Evolutionary conservation across 805 yeast species (phyloP).

Genomic region (Wickerhamomyces chambardii): DNA sequence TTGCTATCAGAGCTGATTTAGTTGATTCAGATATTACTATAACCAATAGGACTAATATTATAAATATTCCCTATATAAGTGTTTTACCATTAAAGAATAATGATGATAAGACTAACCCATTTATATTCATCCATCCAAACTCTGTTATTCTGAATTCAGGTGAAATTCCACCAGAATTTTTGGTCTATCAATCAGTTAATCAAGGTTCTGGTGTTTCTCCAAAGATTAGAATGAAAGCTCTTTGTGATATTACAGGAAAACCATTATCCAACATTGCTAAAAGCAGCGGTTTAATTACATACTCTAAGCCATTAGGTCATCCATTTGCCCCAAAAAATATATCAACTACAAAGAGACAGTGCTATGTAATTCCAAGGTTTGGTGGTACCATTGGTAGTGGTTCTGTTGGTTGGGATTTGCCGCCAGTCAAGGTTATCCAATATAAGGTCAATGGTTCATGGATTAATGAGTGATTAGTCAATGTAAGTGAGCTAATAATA

Average conservation of each 20-base stretch:
- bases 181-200: slow-evolving; percentile 67
- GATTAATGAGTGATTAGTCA: slow-evolving; percentile 32
- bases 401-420: slow-evolving; percentile 87
- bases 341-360: slow-evolving; percentile 62
- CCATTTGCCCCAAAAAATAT: slow-evolving; percentile 77
- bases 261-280: slow-evolving; percentile 76
- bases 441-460: slow-evolving; percentile 60
- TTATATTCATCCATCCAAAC: slow-evolving; percentile 72
- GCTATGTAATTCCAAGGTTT: slow-evolving; percentile 85
- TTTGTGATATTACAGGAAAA: slow-evolving; percentile 67
- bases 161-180: slow-evolving; percentile 66
- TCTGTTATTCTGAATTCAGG: slow-evolving; percentile 58
- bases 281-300: slow-evolving; percentile 61
- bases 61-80: slow-evolving; percentile 58
- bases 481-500: too few relatives aligned
- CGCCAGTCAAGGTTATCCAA: slow-evolving; percentile 70
- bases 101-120: slow-evolving; percentile 33
- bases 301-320: slow-evolving; percentile 87
- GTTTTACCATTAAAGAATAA: slow-evolving; percentile 29
- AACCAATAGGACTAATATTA: slow-evolving; percentile 47
- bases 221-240: slow-evolving; percentile 56
- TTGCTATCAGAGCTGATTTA: slow-evolving; percentile 77
- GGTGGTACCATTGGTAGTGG: slow-evolving; percentile 83
- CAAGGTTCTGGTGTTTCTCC: slow-evolving; percentile 35
- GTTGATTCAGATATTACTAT: slow-evolving; percentile 52